These are phyloP conservation scores for Aspergillus sp. DNA, from an alignment of 2,329 filamentous ascomycete genomes.

Conservation along the genomic window DNA sequence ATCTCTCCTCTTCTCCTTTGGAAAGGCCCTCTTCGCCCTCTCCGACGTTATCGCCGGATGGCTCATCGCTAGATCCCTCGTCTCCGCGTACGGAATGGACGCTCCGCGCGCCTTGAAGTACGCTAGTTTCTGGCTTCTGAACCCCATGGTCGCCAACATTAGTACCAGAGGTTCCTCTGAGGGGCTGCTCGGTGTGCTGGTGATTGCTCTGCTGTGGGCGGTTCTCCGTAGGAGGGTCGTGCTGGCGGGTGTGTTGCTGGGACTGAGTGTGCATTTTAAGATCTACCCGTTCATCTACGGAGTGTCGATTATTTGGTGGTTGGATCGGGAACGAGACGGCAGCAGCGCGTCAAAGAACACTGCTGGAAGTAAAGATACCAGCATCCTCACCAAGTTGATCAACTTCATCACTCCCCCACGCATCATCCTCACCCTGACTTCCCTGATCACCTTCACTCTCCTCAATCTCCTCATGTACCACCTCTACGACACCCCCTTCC, in stretches of 20 bases:
- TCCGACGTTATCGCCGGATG: constrained; percentile 84
- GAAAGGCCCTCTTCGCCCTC: constrained; percentile 81
- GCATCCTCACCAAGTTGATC: constrained; percentile 14
- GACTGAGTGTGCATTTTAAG: constrained; percentile 91
- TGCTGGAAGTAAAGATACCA: background rate
- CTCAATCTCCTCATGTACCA: constrained; percentile 80
- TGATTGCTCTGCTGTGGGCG: constrained; percentile 81
- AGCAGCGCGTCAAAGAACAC: background rate
- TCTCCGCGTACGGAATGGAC: constrained; percentile 50
- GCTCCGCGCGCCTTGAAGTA: constrained; percentile 67
- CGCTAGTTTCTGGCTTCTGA: constrained; percentile 87
- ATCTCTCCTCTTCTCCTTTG: constrained; percentile 64
- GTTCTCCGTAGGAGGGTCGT: constrained; percentile 63
- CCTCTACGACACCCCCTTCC: constrained; percentile 75
- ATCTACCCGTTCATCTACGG: constrained; percentile 99
- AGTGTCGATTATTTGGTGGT: constrained; percentile 52
- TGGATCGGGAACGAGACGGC: constrained; percentile 34
- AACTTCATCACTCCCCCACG: constrained; percentile 44
- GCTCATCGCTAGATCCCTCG: constrained; percentile 65
- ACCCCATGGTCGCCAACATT: constrained; percentile 97
- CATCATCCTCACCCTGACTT: constrained; percentile 53
- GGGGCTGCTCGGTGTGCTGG: constrained; percentile 81
- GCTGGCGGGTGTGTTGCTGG: constrained; percentile 74
- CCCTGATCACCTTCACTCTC: constrained; percentile 69
- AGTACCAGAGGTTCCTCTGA: constrained; percentile 94